These are phyloP conservation scores for Pseudopediastrum boryanum DNA, from an alignment of 139 green algal genomes.

Conservation along the genomic window DNA sequence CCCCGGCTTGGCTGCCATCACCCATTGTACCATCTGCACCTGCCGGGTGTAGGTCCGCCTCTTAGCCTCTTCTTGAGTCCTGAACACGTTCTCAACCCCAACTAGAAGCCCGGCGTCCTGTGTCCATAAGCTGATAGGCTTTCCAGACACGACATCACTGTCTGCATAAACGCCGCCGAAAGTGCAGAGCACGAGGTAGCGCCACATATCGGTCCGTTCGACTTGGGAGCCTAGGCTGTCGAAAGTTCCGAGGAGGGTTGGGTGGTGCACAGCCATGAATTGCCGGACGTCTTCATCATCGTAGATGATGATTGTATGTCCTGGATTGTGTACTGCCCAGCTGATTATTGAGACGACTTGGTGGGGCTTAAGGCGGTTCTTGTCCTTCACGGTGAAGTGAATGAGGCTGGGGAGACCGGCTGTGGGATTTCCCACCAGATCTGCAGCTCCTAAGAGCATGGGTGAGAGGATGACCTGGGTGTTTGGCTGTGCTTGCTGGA, in stretches of 20 bases:
- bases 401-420: too few species aligned
- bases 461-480: constrained; percentile 21
- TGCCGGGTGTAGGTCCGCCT: background rate
- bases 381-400: background rate
- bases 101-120: background rate
- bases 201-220: constrained; percentile 15
- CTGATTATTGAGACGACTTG: background rate
- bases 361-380: background rate
- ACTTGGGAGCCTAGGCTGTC: background rate
- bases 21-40: background rate
- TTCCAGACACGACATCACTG: background rate
- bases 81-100: background rate
- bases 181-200: constrained; percentile 1
- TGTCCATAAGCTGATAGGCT: background rate
- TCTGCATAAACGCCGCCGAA: constrained; percentile 13
- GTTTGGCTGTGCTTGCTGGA: constrained; percentile 10
- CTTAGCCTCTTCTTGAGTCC: background rate
- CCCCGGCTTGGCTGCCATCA: background rate
- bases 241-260: background rate
- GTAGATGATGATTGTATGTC: background rate
- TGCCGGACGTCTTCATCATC: background rate
- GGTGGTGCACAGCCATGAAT: background rate
- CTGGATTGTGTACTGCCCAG: constrained; percentile 4
- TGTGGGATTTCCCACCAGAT: too few species aligned
- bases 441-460: constrained; percentile 32